These are phyloP conservation scores for Truncatella angustata DNA, from an alignment of 2,329 filamentous ascomycete species.

Conservation along the genomic window DNA sequence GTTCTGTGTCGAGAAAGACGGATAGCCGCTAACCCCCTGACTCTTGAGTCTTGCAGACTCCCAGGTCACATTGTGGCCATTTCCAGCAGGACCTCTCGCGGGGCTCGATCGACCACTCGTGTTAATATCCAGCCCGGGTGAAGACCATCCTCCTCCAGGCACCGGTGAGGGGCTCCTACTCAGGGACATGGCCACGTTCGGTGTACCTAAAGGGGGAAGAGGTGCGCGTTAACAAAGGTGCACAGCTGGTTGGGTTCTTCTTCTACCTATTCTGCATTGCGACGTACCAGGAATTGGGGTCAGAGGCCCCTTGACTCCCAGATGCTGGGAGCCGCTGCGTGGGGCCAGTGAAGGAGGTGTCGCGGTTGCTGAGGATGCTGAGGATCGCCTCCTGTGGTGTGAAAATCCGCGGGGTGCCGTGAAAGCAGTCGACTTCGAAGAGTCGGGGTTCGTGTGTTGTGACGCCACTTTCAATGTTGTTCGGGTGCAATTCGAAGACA, in stretches of 20 bases:
- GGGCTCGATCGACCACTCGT: slow-evolving; percentile 69
- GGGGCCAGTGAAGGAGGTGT: slow-evolving; percentile 31
- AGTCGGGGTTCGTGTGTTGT: slow-evolving; percentile 38
- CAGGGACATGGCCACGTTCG: slow-evolving; percentile 69
- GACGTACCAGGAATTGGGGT: slow-evolving; percentile 57
- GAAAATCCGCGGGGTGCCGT: slow-evolving; percentile 46
- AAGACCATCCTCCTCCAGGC: slow-evolving; percentile 84
- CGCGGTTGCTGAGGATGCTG: slow-evolving; percentile 26
- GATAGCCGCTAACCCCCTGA: slow-evolving; percentile 70
- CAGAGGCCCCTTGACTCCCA: slow-evolving; percentile 40
- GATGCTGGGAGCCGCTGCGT: slow-evolving; percentile 31
- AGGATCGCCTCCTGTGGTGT: slow-evolving; percentile 51
- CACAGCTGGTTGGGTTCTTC: slow-evolving; percentile 11
- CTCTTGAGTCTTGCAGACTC: slow-evolving; percentile 78
- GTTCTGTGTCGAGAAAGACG: slow-evolving; percentile 76
- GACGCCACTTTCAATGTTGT: slow-evolving; percentile 47
- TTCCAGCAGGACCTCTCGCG: slow-evolving; percentile 44
- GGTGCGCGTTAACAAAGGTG: slow-evolving; percentile 11
- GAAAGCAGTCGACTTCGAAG: slow-evolving; percentile 54
- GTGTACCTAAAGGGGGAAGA: slow-evolving; percentile 43
- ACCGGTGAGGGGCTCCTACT: slow-evolving; percentile 86
- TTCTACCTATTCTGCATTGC: slow-evolving; percentile 1
- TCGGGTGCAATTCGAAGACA: slow-evolving; percentile 13
- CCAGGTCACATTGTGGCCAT: slow-evolving; percentile 69
- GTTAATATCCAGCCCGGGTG: slow-evolving; percentile 72